Conservation (phyloP, 164 flowering plant genomes). For the Tetrastigma voinierianum region DNA sequence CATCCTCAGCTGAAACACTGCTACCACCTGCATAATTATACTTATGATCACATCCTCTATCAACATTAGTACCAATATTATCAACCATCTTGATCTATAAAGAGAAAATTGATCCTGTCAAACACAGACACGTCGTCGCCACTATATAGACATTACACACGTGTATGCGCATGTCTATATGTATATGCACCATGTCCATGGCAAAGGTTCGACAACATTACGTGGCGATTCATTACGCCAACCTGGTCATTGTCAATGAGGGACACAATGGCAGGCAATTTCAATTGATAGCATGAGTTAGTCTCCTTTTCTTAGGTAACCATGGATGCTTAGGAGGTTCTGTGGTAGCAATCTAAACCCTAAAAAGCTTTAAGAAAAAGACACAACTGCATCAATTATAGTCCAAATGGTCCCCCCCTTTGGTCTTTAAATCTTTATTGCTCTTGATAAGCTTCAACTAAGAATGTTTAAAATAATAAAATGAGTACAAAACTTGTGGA, state of each 20-base stretch:
- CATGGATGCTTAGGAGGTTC: background rate
- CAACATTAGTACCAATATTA: slow-evolving; percentile 19
- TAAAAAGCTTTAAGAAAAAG: slow-evolving; percentile 5
- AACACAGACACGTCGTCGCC: slow-evolving; percentile 35
- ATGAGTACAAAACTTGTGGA: slow-evolving; percentile 20
- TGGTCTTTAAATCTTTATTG: slow-evolving; percentile 16
- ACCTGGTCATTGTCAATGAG: background rate
- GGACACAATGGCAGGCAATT: slow-evolving; percentile 17
- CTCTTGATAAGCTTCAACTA: slow-evolving; percentile 26
- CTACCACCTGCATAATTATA: slow-evolving; percentile 17
- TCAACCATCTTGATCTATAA: slow-evolving; percentile 32
- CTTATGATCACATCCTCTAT: slow-evolving; percentile 16
- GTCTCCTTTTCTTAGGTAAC: slow-evolving; percentile 8
- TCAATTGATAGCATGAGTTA: slow-evolving; percentile 11
- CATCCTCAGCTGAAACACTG: slow-evolving; percentile 24
- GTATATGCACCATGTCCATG: slow-evolving; percentile 4
- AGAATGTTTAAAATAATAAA: slow-evolving; percentile 13
- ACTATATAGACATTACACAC: slow-evolving; percentile 1
- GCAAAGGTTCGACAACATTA: slow-evolving; percentile 9
- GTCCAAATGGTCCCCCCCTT: slow-evolving; percentile 25
- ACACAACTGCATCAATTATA: slow-evolving; percentile 13
- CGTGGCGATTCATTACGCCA: slow-evolving; percentile 3
- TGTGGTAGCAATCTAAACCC: slow-evolving; percentile 7
- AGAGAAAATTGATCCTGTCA: slow-evolving; percentile 25
- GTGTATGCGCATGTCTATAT: background rate